A percentile compares a stretch with the other conserved stretches of the same genome.
Evolutionary conservation across 352 stramenopile species (phyloP).

Genomic region (Globisporangium paroecandrum): DNA sequence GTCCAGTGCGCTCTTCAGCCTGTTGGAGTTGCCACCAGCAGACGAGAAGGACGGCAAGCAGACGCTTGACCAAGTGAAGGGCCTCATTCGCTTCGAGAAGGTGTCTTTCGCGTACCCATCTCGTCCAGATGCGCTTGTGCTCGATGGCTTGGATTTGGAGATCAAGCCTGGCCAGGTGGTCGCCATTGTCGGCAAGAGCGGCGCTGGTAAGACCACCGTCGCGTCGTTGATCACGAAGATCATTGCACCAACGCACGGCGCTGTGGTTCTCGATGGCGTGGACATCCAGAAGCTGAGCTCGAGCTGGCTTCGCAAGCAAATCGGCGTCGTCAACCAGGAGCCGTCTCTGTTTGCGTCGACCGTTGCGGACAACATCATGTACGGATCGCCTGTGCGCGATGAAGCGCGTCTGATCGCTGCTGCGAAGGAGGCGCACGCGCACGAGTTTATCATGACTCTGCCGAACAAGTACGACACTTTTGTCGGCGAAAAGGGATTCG

Average conservation of each 20-base stretch:
- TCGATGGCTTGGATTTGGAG: conserved; percentile 60
- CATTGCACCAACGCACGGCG: conserved; percentile 51
- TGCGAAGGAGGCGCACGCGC: conserved; percentile 67
- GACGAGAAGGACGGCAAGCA: conserved; percentile 34
- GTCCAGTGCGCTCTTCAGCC: conserved; percentile 63
- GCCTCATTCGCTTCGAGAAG: conserved; percentile 71
- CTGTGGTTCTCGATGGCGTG: conserved; percentile 65
- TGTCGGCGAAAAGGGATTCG: conserved; percentile 96
- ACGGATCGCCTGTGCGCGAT: conserved; percentile 52
- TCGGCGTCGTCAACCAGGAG: conserved; percentile 87
- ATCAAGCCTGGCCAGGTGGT: conserved; percentile 80
- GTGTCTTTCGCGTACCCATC: conserved; percentile 85
- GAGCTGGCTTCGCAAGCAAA: conserved; percentile 76
- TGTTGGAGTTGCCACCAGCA: conserved; percentile 44
- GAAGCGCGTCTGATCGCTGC: conserved; percentile 52
- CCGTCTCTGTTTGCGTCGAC: conserved; percentile 79
- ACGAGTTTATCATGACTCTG: conserved; percentile 82
- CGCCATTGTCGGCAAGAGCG: conserved; percentile 83
- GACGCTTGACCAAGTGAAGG: conserved; percentile 47
- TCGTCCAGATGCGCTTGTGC: conserved; percentile 60
- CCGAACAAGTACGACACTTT: conserved; percentile 95
- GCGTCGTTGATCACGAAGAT: conserved; percentile 80
- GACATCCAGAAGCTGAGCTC: conserved; percentile 65
- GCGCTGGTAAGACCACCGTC: conserved; percentile 83
- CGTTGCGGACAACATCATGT: conserved; percentile 87